Base-by-base conservation (phyloP, 257 asterid genomes). In the Jacaranda copaia region DNA sequence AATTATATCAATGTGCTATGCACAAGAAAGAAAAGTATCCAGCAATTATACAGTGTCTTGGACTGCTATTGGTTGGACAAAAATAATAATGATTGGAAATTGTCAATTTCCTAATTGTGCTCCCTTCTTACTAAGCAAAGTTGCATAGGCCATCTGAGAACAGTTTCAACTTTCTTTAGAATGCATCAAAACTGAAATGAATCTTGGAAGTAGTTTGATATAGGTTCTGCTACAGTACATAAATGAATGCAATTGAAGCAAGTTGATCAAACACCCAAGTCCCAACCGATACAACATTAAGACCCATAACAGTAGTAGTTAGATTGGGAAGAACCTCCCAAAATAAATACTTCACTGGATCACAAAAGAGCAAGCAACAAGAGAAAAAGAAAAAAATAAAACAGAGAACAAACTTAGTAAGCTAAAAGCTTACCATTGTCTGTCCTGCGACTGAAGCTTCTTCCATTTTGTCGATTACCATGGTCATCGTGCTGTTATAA, bases 401-500 rank as follows among this genome's bases (percentile, higher is more conserved):
- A 0, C 32, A 25, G 32, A 25, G 32, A 25, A 25, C 32, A 56
- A 49, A 19, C 19, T 13, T 15, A 60, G 57, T 67, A 16, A 59
- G 39, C 45, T 59, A 55, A 57, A 51, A 61, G 64, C 90, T 77
- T 74, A 92, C 98, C 97, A 38, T 81, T 80, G 48, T 84, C 84
- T 72, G 76, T 77, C 84, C 90, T 87, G 77, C 84, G 85, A 63
- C 82, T 79, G 87, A 80, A 83, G 83, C 88, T 87, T 85, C 95
- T 84, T 75, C 86, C 91, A 84, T 68, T 89, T 83, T 88, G 90
- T 81, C 89, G 88, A 88, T 75, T 79, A 81, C 86, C 92, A 68
- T 97, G 96, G 61, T 92, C 96, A 78, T 91, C 97, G 77, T 89
- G 98, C 98, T 94, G 98, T 81, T 87, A 94, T 53, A 91, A 92